A percentile compares a stretch with the other conserved stretches of the same genome.
Evolutionary conservation across 1,139 yeast species (phyloP).

Genomic region (Candida smagusa): DNA sequence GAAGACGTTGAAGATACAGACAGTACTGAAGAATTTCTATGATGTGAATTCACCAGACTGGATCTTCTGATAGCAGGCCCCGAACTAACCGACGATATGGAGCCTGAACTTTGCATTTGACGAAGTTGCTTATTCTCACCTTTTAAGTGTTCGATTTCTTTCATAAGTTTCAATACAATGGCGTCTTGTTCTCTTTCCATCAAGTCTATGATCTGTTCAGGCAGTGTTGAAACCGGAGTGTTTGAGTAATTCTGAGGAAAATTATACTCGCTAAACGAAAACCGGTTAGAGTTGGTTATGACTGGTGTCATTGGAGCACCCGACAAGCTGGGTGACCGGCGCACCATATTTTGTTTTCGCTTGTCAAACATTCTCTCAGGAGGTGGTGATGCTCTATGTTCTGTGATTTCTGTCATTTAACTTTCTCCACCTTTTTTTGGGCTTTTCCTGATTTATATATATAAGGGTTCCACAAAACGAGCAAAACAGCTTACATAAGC

Average conservation of each 20-base stretch:
- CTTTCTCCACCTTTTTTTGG: too few species aligned
- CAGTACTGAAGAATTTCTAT: conserved; percentile 11
- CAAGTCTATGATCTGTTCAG: conserved; percentile 52
- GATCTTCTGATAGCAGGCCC: conserved; percentile 10
- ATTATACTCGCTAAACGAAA: conserved; percentile 9
- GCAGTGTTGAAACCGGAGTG: conserved; percentile 2
- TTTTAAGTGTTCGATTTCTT: conserved; percentile 49
- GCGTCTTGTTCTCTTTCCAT: conserved; percentile 74
- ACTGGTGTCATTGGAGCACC: conserved; percentile 10
- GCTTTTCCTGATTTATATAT: too few species aligned
- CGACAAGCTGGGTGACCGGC: conserved; percentile 13
- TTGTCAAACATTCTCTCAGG: too few species aligned
- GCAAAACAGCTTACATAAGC: too few species aligned
- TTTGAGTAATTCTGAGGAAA: conserved; percentile 3
- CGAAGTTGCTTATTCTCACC: conserved; percentile 46
- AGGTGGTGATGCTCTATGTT: too few species aligned
- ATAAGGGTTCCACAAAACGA: too few species aligned
- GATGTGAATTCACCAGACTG: conserved; percentile 13
- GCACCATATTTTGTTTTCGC: conserved; percentile 1
- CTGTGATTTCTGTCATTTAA: too few species aligned
- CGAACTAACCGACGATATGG: background rate
- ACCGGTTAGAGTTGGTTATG: conserved; percentile 9
- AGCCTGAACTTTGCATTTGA: conserved; percentile 2
- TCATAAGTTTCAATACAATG: conserved; percentile 55
- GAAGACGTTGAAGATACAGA: conserved; percentile 4